These are phyloP conservation scores for Rhizoclosmatium sp. DNA, from an alignment of 192 early-diverging fungal species.

Conservation along the genomic window DNA sequence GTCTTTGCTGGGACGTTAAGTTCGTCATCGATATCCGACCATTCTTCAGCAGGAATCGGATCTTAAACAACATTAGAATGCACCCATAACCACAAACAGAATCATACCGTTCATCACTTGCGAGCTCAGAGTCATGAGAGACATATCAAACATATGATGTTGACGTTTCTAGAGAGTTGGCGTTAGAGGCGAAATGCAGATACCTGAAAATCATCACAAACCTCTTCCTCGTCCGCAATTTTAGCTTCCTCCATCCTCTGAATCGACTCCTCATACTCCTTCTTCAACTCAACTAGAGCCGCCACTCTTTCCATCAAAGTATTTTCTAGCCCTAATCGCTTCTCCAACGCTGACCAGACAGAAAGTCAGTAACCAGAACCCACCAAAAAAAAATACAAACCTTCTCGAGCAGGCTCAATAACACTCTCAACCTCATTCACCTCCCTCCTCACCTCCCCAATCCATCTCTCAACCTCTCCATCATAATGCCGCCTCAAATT, in stretches of 20 bases:
- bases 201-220: background rate
- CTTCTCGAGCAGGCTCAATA: slow-evolving; percentile 9
- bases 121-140: slow-evolving; percentile 19
- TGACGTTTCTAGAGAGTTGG: slow-evolving; percentile 5
- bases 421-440: slow-evolving; percentile 5
- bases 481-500: slow-evolving; percentile 36
- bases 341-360: background rate
- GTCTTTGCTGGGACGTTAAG: background rate
- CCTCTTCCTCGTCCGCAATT: background rate
- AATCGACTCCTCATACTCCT: background rate
- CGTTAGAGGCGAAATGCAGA: background rate
- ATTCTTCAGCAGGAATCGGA: slow-evolving; percentile 3
- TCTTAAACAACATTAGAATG: background rate
- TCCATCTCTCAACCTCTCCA: slow-evolving; percentile 35
- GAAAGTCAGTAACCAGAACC: background rate
- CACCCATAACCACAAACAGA: background rate
- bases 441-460: background rate
- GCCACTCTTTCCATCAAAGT: background rate
- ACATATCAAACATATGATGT: slow-evolving; percentile 21
- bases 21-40: slow-evolving; percentile 1
- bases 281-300: background rate
- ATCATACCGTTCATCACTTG: slow-evolving; percentile 24
- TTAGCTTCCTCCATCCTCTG: slow-evolving; percentile 2
- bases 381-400: background rate
- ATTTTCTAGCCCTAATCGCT: background rate